phyloP scores from a whole-genome alignment of 2,329 filamentous ascomycete genomes.

The Colletotrichum destructivum region DNA sequence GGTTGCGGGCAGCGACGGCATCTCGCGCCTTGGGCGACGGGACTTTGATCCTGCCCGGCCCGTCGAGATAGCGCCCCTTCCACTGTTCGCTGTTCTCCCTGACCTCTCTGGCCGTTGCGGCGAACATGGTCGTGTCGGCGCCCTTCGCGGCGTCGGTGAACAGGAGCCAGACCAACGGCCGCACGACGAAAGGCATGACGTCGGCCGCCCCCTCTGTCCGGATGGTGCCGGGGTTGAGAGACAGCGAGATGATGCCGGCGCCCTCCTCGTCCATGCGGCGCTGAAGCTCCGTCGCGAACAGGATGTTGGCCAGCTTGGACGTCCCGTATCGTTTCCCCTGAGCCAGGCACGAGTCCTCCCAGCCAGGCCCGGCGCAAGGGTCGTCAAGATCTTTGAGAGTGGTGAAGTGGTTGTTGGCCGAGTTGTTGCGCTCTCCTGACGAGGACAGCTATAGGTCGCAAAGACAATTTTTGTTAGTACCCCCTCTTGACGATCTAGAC shows the following conservation, averaged over 20 bases:
- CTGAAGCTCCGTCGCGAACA: conserved; percentile 61
- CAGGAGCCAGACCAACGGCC: conserved; percentile 46
- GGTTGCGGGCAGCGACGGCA: not conserved
- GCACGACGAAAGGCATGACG: conserved; percentile 44
- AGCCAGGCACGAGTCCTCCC: not conserved
- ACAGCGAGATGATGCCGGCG: conserved; percentile 64
- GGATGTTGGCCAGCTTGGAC: conserved; percentile 65
- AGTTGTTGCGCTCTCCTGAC: not conserved
- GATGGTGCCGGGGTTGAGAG: not conserved
- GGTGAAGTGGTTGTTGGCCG: not conserved
- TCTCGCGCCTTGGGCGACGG: not conserved
- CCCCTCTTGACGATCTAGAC: not conserved
- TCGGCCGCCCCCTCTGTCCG: conserved; percentile 46
- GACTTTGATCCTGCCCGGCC: not conserved
- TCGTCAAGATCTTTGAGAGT: not conserved
- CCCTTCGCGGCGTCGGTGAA: conserved; percentile 47
- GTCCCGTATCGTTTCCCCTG: conserved; percentile 55
- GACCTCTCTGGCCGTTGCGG: conserved; percentile 45
- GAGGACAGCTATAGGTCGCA: not conserved
- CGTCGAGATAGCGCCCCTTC: conserved; percentile 1
- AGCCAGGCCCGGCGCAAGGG: not conserved
- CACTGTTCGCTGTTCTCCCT: conserved; percentile 37
- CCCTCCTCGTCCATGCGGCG: conserved; percentile 57
- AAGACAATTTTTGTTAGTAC: not conserved
- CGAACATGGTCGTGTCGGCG: conserved; percentile 50